Conservation (phyloP, 2,329 filamentous ascomycete species). For the Trichophyton mentagrophytes region DNA sequence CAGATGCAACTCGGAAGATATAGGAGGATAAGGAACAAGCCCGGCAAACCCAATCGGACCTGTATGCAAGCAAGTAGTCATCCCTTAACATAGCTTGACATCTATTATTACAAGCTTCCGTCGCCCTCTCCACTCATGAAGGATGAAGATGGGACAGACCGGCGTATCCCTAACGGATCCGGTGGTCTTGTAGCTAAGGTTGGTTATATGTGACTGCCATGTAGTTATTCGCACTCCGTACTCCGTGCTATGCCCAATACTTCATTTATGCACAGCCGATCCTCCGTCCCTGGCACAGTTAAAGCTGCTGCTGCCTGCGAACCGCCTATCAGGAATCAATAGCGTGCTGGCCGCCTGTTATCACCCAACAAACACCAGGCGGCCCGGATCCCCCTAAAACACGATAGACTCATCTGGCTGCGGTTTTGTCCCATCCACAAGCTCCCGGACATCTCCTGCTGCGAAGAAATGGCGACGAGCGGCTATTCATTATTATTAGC, state of each 20-base stretch:
- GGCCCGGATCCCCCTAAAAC: not conserved
- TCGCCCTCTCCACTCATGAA: not conserved
- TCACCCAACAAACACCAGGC: not conserved
- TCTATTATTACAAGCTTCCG: not conserved
- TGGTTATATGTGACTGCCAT: not conserved
- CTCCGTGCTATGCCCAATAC: not conserved
- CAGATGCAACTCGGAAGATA: not conserved
- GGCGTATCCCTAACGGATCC: not conserved
- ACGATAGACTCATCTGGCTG: not conserved
- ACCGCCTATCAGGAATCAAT: not conserved
- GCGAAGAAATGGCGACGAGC: not conserved
- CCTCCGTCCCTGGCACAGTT: not conserved
- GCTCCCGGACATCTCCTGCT: not conserved
- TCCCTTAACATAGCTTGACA: not conserved
- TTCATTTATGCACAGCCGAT: not conserved
- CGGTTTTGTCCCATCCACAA: not conserved
- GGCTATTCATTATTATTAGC: not conserved
- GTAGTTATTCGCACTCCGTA: not conserved
- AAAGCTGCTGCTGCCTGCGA: not conserved
- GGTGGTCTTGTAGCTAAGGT: not conserved
- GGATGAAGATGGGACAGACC: not conserved
- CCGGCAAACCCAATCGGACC: not conserved
- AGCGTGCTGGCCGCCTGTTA: not conserved
- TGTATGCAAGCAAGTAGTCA: not conserved
- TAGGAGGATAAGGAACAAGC: not conserved